A percentile compares a stretch with the other conserved stretches of the same genome.
phyloP scores from a whole-genome alignment of 176 grass and related monocot genomes.

The Typha latifolia region DNA sequence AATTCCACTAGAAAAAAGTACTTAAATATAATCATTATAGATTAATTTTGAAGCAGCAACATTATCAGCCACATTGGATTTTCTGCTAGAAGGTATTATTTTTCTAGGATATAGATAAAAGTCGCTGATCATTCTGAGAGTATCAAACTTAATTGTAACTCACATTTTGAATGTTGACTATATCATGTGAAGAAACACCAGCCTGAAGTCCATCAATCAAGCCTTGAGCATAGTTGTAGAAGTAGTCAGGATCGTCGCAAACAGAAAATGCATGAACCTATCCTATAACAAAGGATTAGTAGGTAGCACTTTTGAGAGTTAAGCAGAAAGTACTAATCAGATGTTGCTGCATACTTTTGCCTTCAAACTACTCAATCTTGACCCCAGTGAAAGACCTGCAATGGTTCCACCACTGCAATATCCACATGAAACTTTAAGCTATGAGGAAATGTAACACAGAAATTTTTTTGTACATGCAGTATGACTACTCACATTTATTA shows the following conservation, averaged over 20 bases:
- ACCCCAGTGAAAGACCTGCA: conserved; percentile 82
- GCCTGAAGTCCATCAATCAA: conserved; percentile 86
- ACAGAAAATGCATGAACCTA: conserved; percentile 95
- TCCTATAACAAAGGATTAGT: conserved; percentile 26
- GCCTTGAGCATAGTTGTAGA: conserved; percentile 75
- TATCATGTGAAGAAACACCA: conserved; percentile 68
- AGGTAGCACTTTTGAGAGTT: not conserved
- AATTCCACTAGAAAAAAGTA: too few species aligned
- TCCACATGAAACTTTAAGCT: not conserved
- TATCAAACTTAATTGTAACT: conserved; percentile 21
- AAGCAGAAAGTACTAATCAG: conserved; percentile 8
- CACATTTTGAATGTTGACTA: conserved; percentile 68
- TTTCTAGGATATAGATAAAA: conserved; percentile 7
- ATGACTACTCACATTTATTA: not conserved
- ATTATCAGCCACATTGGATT: too few species aligned
- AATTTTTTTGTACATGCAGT: not conserved
- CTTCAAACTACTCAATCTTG: conserved; percentile 75
- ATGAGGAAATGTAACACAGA: not conserved
- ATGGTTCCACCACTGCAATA: conserved; percentile 78
- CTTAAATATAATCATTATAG: too few species aligned
- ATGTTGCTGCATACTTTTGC: conserved; percentile 48
- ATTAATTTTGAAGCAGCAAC: too few species aligned
- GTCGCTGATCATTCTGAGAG: not conserved
- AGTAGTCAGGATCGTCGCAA: conserved; percentile 83
- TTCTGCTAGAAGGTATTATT: too few species aligned